phyloP scores from a whole-genome alignment of 2,329 filamentous ascomycete species.

The Curvularia verruculosa region DNA sequence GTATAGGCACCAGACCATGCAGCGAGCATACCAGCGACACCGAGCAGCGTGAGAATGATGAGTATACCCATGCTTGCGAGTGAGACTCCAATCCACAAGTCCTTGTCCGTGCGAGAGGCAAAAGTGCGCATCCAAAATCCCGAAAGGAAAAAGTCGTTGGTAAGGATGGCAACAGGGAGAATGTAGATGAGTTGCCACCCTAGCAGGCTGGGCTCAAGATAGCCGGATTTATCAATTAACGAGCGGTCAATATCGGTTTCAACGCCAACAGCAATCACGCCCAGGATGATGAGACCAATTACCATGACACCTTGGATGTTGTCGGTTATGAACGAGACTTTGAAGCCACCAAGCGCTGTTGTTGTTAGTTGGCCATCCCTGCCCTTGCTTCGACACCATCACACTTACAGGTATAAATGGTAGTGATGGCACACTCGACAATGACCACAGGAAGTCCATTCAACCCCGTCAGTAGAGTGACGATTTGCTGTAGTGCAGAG shows the following conservation, averaged over 20 bases:
- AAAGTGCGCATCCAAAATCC: slow-evolving; percentile 87
- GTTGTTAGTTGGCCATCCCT: neutral
- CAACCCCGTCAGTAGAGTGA: slow-evolving; percentile 74
- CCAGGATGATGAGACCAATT: slow-evolving; percentile 73
- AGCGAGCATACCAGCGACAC: slow-evolving; percentile 74
- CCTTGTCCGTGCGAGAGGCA: slow-evolving; percentile 77
- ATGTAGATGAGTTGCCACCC: slow-evolving; percentile 90
- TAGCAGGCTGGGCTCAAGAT: slow-evolving; percentile 71
- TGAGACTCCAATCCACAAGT: slow-evolving; percentile 76
- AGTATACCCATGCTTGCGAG: slow-evolving; percentile 69
- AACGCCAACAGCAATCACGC: slow-evolving; percentile 76
- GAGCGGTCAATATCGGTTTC: slow-evolving; percentile 73
- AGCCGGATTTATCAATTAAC: slow-evolving; percentile 70
- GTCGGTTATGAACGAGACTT: slow-evolving; percentile 83
- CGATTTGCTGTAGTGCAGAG: slow-evolving; percentile 79
- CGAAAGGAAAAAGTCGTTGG: slow-evolving; percentile 86
- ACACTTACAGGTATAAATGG: slow-evolving; percentile 76
- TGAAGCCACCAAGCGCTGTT: slow-evolving; percentile 77
- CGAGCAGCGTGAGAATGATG: slow-evolving; percentile 74
- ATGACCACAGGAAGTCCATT: slow-evolving; percentile 77
- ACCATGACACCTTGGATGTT: slow-evolving; percentile 83
- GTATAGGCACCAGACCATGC: slow-evolving; percentile 77
- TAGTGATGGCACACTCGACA: slow-evolving; percentile 77
- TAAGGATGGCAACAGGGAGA: slow-evolving; percentile 77
- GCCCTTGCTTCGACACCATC: too few species aligned